Base-by-base conservation (phyloP, 1,284 basidiomycete genomes). In the Tylopilus orsonianus region DNA sequence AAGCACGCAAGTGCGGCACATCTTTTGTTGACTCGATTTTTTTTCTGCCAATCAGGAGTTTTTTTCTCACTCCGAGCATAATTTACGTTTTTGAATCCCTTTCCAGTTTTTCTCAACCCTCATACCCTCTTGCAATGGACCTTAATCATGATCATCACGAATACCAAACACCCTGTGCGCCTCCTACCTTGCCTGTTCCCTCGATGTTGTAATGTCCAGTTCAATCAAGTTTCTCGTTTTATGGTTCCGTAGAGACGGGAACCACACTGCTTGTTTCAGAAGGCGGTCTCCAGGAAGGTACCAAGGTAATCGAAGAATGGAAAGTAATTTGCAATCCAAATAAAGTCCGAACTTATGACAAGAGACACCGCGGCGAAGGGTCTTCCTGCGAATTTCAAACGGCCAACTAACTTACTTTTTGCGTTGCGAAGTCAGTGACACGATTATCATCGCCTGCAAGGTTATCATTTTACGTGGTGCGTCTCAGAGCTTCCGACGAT, bases 291-390 rank as follows among this genome's bases (percentile, higher is more conserved):
- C 30, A 20, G 35, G 38, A 52, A 50, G 50, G 42, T 43, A 52
- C 39, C 35, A 52, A 52, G 41, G 58, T 48, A 53, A 62, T 58
- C 47, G 57, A 55, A 60, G 54, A 38, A 44, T 35, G 35, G 35
- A 43, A 34, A 35, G 27, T 29, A 60, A 60, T 62, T 60, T 44
- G 35, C 35, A 64, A 62, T 53, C 51, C 27, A 16, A 48, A 65
- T n/a, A 50, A 52, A 9, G n/a, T 14, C 57, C 42, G 47, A 50
- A 56, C 46, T 49, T 46, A 19, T 39, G 33, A 29, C 52, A 48
- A 66, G 57, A 55, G 60, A 61, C 47, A 64, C 63, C 60, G 64
- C 60, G 60, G 63, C 50, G 61, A 66, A 56, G 49, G 20, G 40
- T 20, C 39, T 26, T 36, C n/a, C 9, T n/a, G 34, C 42, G 38